phyloP scores from a whole-genome alignment of 2,329 filamentous ascomycete genomes.

The Penicillium sp. region DNA sequence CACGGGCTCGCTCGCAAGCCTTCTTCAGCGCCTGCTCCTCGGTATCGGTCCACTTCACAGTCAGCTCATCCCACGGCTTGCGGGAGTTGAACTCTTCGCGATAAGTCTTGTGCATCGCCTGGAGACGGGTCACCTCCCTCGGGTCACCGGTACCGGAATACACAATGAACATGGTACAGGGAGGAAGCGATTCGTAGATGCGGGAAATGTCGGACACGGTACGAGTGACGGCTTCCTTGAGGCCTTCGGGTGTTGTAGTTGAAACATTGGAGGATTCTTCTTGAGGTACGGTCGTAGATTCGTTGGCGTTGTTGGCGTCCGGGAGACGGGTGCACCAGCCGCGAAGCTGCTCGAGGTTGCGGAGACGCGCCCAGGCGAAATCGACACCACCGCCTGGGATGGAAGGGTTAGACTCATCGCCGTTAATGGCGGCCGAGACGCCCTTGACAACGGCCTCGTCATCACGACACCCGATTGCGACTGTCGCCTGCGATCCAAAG shows the following conservation, averaged over 20 bases:
- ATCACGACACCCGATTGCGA: conserved; percentile 55
- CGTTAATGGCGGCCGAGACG: conserved; percentile 52
- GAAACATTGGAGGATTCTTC: conserved; percentile 21
- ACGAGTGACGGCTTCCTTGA: conserved; percentile 42
- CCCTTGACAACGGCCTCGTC: conserved; percentile 59
- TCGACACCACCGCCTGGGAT: conserved; percentile 56
- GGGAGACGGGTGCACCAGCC: conserved; percentile 58
- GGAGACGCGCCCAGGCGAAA: conserved; percentile 62
- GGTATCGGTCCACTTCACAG: conserved; percentile 62
- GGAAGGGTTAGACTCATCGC: conserved; percentile 43
- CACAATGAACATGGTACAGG: conserved; percentile 60
- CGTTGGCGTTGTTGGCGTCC: conserved; percentile 46
- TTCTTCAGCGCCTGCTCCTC: conserved; percentile 60
- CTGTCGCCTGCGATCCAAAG: conserved; percentile 56
- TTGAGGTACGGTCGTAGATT: conserved; percentile 30
- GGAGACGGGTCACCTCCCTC: conserved; percentile 55
- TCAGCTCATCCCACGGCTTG: conserved; percentile 62
- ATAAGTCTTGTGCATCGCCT: conserved; percentile 56
- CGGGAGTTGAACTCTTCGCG: conserved; percentile 57
- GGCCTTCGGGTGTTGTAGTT: background rate
- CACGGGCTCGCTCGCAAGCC: conserved; percentile 57
- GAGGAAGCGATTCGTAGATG: conserved; percentile 57
- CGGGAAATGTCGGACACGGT: conserved; percentile 53
- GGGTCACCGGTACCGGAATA: conserved; percentile 66
- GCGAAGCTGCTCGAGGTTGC: conserved; percentile 59